Conservation (phyloP, 2,329 filamentous ascomycete genomes). For the Venturia carpophila region DNA sequence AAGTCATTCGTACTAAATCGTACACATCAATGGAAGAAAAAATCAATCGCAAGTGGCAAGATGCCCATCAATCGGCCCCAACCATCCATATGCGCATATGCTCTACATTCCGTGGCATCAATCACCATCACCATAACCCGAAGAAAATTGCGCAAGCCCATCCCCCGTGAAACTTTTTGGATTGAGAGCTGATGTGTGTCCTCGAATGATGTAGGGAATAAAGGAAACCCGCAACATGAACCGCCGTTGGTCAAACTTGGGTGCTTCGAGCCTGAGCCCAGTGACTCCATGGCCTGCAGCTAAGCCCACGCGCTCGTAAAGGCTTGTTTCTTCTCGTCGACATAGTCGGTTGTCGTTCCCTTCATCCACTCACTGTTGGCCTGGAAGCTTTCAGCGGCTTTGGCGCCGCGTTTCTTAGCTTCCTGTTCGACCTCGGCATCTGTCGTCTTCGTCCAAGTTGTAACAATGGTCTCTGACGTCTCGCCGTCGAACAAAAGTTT, state of each 20-base stretch:
- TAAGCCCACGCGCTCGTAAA: slow-evolving; percentile 19
- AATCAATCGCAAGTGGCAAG: neutral
- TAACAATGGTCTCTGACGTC: slow-evolving; percentile 37
- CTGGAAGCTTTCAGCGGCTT: slow-evolving; percentile 36
- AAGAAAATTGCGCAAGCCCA: neutral
- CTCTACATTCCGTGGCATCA: slow-evolving; percentile 9
- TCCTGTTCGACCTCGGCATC: slow-evolving; percentile 30
- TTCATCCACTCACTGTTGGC: slow-evolving; percentile 42
- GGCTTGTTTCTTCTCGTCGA: slow-evolving; percentile 36
- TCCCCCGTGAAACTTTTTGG: neutral
- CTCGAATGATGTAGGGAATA: neutral
- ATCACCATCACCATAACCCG: slow-evolving; percentile 7
- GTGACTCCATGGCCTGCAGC: neutral
- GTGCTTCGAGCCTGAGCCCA: neutral
- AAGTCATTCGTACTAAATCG: slow-evolving; percentile 8
- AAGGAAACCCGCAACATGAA: neutral
- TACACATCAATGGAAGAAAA: slow-evolving; percentile 8
- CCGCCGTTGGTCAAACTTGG: neutral
- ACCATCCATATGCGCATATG: neutral
- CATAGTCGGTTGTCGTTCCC: slow-evolving; percentile 38
- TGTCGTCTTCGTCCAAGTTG: slow-evolving; percentile 26
- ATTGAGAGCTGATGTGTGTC: neutral
- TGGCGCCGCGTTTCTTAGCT: slow-evolving; percentile 30
- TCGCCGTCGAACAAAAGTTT: slow-evolving; percentile 35
- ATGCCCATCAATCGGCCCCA: neutral